A percentile compares a stretch with the other conserved stretches of the same genome.
Evolutionary conservation across 805 yeast species (phyloP).

Genomic region (Saturnispora zaruensis): DNA sequence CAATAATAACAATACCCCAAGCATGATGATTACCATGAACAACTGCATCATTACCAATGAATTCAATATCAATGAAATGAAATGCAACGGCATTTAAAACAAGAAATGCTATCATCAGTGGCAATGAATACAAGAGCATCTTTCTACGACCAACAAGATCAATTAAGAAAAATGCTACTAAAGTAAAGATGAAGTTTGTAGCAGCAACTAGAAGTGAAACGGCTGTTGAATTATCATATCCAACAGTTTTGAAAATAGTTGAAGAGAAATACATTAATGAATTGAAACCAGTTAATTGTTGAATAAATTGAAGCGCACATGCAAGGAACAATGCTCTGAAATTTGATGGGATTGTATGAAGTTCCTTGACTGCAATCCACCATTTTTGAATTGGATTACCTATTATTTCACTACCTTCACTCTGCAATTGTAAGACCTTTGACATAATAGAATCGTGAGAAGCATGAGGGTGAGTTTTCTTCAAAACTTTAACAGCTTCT

Average conservation of each 20-base stretch:
- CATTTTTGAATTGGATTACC: conserved; percentile 34
- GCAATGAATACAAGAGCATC: conserved; percentile 70
- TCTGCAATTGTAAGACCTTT: conserved; percentile 59
- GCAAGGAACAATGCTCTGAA: conserved; percentile 83
- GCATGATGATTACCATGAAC: conserved; percentile 46
- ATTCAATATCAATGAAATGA: conserved; percentile 67
- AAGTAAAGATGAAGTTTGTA: conserved; percentile 84
- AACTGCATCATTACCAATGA: conserved; percentile 39
- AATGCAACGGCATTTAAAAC: conserved; percentile 83
- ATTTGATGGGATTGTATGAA: conserved; percentile 67
- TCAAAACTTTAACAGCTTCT: conserved; percentile 58
- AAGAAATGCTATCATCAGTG: conserved; percentile 73
- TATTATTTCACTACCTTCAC: conserved; percentile 36
- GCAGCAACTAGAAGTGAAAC: conserved; percentile 91
- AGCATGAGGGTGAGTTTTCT: conserved; percentile 54
- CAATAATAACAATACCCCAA: conserved; percentile 84
- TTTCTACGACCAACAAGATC: conserved; percentile 84
- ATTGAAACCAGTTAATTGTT: conserved; percentile 95
- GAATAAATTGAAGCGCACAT: conserved; percentile 92
- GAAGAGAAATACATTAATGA: conserved; percentile 93
- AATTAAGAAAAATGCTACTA: conserved; percentile 76
- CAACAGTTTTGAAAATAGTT: conserved; percentile 85
- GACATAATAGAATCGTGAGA: conserved; percentile 54
- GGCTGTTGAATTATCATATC: conserved; percentile 84
- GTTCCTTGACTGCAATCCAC: conserved; percentile 51